A percentile compares a stretch with the other conserved stretches of the same genome.
Conservation (phyloP, 108 stramenopile species). For the Fragilariopsis cylindrus region DNA sequence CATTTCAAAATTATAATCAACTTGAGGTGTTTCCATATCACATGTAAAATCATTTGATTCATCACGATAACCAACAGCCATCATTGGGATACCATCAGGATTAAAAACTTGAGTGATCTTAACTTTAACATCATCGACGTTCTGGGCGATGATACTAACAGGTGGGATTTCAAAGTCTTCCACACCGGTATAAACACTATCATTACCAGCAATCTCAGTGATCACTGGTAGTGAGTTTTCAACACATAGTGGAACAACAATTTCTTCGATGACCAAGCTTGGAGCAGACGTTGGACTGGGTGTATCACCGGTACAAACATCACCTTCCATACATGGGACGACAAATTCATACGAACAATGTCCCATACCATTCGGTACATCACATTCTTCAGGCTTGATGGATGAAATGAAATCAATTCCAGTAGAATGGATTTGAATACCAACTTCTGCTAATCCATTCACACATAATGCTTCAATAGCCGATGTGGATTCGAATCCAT, state of each 20-base stretch:
- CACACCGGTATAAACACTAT: too few relatives aligned
- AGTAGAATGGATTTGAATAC: background rate
- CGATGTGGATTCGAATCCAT: background rate
- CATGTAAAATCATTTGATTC: background rate
- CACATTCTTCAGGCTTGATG: background rate
- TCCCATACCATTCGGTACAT: background rate
- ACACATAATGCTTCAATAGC: background rate
- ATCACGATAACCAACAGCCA: background rate
- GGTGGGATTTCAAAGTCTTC: background rate
- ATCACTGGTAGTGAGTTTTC: too few relatives aligned
- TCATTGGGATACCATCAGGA: background rate
- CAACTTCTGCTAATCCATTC: conserved; percentile 1
- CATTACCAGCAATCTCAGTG: too few relatives aligned
- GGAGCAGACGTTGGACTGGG: background rate
- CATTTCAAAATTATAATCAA: background rate
- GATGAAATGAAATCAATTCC: background rate
- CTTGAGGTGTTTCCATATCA: background rate
- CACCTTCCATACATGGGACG: background rate
- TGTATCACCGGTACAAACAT: background rate
- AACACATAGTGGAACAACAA: too few relatives aligned
- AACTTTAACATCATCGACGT: conserved; percentile 1
- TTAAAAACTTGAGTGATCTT: background rate
- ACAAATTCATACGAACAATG: conserved; percentile 9
- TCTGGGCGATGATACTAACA: background rate
- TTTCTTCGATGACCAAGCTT: too few relatives aligned